phyloP scores from a whole-genome alignment of 2,329 filamentous ascomycete species.

The Sordariomycetes sp. region DNA sequence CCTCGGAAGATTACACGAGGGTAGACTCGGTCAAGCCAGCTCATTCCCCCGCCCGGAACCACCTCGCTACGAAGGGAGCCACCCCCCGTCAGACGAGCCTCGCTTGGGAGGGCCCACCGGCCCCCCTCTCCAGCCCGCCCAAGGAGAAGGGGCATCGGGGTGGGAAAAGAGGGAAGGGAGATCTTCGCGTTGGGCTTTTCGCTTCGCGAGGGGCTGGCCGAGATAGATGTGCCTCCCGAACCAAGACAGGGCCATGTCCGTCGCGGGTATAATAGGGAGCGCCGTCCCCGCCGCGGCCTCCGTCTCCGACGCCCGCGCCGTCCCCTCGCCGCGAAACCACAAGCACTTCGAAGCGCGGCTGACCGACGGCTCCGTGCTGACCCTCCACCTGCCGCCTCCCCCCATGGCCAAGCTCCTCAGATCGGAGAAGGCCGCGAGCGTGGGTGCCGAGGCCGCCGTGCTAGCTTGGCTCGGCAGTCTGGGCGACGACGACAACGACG shows the following conservation, averaged over 20 bases:
- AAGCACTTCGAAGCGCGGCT: slow-evolving; percentile 30
- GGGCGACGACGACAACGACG: not conserved
- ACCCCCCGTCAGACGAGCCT: not conserved
- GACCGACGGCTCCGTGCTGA: slow-evolving; percentile 26
- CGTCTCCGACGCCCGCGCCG: slow-evolving; percentile 13
- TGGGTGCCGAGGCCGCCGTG: slow-evolving; percentile 31
- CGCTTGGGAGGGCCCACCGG: not conserved
- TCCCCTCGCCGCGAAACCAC: slow-evolving; percentile 26
- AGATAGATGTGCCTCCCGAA: not conserved
- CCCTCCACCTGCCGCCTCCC: slow-evolving; percentile 31
- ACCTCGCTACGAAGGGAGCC: not conserved
- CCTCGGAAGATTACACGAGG: not conserved
- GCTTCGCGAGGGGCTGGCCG: not conserved
- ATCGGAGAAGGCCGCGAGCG: slow-evolving; percentile 28
- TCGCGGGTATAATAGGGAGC: slow-evolving; percentile 4
- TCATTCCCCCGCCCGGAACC: not conserved
- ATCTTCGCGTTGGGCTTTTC: not conserved
- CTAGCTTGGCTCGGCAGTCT: slow-evolving; percentile 30
- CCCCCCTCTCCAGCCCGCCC: not conserved
- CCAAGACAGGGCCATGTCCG: slow-evolving; percentile 2
- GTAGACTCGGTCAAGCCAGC: not conserved
- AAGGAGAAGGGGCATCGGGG: not conserved
- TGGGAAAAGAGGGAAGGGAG: not conserved
- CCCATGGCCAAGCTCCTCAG: slow-evolving; percentile 32
- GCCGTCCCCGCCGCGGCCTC: slow-evolving; percentile 5